Conservation (phyloP, 257 asterid genomes). For the Solanum chiquidenum region DNA sequence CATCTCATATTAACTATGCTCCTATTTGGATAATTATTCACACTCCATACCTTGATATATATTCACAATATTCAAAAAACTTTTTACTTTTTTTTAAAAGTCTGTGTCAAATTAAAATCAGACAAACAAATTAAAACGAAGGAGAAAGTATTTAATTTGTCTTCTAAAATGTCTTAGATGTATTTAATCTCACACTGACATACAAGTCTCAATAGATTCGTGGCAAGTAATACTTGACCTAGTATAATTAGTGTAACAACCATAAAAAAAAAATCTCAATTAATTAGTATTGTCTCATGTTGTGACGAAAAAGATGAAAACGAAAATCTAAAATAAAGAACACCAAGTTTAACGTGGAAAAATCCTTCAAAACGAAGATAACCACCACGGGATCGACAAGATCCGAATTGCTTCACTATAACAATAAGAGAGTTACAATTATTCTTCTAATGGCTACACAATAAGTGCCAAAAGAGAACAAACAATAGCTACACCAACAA, state of each 20-base stretch:
- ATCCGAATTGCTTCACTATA: too few relatives aligned
- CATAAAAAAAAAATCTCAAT: neutral
- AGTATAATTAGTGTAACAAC: neutral
- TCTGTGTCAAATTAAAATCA: neutral
- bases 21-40: neutral
- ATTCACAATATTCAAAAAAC: neutral
- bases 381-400: too few relatives aligned
- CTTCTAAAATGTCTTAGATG: neutral
- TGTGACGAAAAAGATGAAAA: too few relatives aligned
- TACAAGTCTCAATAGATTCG: neutral
- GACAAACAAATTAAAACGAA: neutral
- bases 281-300: neutral
- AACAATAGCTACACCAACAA: too few relatives aligned
- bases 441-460: too few relatives aligned
- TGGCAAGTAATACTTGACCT: neutral
- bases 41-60: too few relatives aligned
- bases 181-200: neutral
- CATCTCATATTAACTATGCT: neutral
- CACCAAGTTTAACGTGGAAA: too few relatives aligned
- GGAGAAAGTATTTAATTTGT: neutral
- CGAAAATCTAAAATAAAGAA: too few relatives aligned
- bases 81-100: neutral
- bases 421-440: too few relatives aligned
- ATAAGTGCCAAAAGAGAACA: too few relatives aligned
- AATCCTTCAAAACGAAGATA: too few relatives aligned